phyloP scores from a whole-genome alignment of 2,329 filamentous ascomycete genomes.

The Aspergillus sp. region DNA sequence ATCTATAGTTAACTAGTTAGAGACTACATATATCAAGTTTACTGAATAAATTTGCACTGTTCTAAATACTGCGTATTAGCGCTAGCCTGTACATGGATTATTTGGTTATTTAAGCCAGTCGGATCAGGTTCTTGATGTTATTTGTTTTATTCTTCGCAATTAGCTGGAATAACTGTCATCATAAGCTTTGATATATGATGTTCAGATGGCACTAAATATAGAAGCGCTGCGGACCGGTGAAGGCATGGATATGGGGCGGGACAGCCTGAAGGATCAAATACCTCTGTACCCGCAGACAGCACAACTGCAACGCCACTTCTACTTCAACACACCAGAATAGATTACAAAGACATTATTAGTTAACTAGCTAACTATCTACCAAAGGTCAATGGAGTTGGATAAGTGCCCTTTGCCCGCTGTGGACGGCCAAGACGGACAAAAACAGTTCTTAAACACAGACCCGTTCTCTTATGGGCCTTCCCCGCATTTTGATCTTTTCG shows the following conservation, averaged over 20 bases:
- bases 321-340: not conserved
- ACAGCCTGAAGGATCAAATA: not conserved
- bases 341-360: not conserved
- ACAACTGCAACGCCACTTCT: not conserved
- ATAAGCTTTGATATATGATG: not conserved
- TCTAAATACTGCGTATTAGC: not conserved
- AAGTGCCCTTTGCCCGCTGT: not conserved
- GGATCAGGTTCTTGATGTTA: not conserved
- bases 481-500: not conserved
- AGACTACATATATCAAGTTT: not conserved
- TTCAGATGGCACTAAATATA: not conserved
- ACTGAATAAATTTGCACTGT: not conserved
- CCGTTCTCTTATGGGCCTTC: not conserved
- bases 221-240: not conserved
- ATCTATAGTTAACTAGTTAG: not conserved
- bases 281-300: not conserved
- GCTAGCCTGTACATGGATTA: not conserved
- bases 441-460: slow-evolving; percentile 6
- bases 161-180: not conserved
- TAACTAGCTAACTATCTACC: not conserved
- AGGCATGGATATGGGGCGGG: not conserved
- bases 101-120: not conserved
- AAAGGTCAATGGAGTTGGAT: no score
- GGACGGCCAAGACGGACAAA: not conserved
- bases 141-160: not conserved